Base-by-base conservation (phyloP, 75 land plant species). In the Gnetum montanum region DNA sequence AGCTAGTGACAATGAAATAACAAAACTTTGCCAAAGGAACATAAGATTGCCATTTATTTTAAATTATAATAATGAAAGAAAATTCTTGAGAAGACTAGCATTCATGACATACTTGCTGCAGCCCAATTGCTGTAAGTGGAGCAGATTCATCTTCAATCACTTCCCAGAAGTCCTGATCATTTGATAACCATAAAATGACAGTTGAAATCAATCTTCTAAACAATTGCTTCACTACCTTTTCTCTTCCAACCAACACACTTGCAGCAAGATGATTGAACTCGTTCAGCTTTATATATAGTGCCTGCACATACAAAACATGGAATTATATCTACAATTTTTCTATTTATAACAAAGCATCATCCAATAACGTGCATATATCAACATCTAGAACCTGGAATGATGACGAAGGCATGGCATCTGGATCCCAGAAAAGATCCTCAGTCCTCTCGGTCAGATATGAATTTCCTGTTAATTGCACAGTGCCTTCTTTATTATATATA, bases 321-420 rank as follows among this genome's bases (percentile, higher is more conserved):
- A n/a, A n/a, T n/a, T n/a, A n/a, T n/a, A n/a, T n/a, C n/a, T n/a
- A n/a, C n/a, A n/a, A 49, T 15, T 20, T n/a, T 8, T 11, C 51
- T 15, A 8, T 15, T 49, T 12, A 20, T 8, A 16, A 8, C n/a
- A n/a, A n/a, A n/a, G n/a, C n/a, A n/a, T n/a, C n/a, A n/a, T n/a
- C n/a, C n/a, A n/a, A n/a, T n/a, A 8, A 15, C 8, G 51, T 49
- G 20, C 20, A 49, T 8, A 49, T 49, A 49, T 49, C n/a, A n/a
- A n/a, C n/a, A n/a, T n/a, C n/a, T n/a, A n/a, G n/a, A n/a, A 83
- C 96, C 96, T 83, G 91, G 61, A 90, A 90, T 30, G 90, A 73
- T 41, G 71, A 63, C 26, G 92, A 86, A 45, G 96, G 96, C 57
- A 80, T 68, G 35, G 96, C 84, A 36, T 84, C 75, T 48, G 69